A percentile compares a stretch with the other conserved stretches of the same genome.
These are phyloP conservation scores for Hemileccinum rubropunctum DNA, from an alignment of 768 basidiomycete genomes.

Conservation along the genomic window DNA sequence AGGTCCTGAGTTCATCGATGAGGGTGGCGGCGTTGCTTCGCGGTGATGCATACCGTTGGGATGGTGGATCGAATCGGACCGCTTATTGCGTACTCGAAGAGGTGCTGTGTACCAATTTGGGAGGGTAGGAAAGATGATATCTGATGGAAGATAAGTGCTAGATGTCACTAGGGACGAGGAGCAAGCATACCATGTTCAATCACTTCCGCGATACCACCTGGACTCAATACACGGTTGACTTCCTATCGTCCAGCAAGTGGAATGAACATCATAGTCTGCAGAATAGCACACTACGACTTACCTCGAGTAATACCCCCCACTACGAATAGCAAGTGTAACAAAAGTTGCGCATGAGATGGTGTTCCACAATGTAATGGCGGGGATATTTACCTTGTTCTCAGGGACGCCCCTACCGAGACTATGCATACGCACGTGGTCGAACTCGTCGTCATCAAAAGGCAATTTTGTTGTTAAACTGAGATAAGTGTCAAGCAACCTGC, in stretches of 20 bases:
- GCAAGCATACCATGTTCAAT: constrained; percentile 62
- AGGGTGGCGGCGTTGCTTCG: constrained; percentile 28
- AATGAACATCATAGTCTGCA: constrained; percentile 1
- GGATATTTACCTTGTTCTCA: constrained; percentile 59
- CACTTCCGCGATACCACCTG: constrained; percentile 69
- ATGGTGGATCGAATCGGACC: constrained; percentile 48
- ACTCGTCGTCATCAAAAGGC: constrained; percentile 80
- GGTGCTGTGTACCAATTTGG: constrained; percentile 78
- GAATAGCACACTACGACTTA: constrained; percentile 21
- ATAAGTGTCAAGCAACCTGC: constrained; percentile 1
- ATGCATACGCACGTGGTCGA: constrained; percentile 77
- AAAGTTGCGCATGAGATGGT: constrained; percentile 2
- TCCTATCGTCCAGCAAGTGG: constrained; percentile 45
- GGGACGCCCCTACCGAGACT: constrained; percentile 65
- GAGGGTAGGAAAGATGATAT: constrained; percentile 71
- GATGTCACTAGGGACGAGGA: neutral
- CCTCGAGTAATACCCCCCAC: constrained; percentile 72
- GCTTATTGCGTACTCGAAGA: constrained; percentile 51
- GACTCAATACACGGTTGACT: constrained; percentile 64
- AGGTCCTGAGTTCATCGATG: constrained; percentile 33
- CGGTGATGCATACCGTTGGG: constrained; percentile 44
- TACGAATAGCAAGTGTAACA: constrained; percentile 23
- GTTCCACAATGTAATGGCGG: neutral
- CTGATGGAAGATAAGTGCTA: constrained; percentile 33
- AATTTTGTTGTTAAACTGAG: constrained; percentile 68